Evolutionary conservation across 805 yeast species (phyloP), one percentile per base, ranked within the genome.

Genomic region (Candida lessepsii): DNA sequence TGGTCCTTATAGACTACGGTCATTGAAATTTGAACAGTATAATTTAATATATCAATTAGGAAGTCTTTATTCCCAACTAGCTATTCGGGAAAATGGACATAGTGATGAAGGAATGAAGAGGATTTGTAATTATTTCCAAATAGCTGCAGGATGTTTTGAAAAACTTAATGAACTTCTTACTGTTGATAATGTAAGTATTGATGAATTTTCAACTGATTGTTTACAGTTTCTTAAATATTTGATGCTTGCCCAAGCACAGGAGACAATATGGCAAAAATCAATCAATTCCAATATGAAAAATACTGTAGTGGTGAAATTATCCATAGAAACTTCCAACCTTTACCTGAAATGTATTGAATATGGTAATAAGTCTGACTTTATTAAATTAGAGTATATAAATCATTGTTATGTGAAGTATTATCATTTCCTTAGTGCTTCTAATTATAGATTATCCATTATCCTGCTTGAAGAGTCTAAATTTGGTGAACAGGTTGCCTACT

Each of bases 201-300:
- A 34, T n/a, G 50, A 47, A 17, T 59, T 86, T 11, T 78, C 77
- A 28, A 30, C 42, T 1, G 70, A 70, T 9, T 76, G 86, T 0
- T 51, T 84, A 8, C 60, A 65, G 9, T 66, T 80, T 13, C 61
- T 89, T 39, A 60, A 70, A 26, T 49, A 56, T 9, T 53, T 88
- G 25, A 76, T 77, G 76, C 54, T 85, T 28, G 93, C 95, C 0
- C 96, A 87, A 52, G 93, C 96, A 0, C 96, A 89, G 59, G 96
- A 90, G 54, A 72, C 79, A 9, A 78, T 83, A 37, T 89, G 96
- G 96, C 79, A 75, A 35, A 81, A 81, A 51, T 88, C 96, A 0
- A 39, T 65, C 3, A 57, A 62, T 27, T 57, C 61, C 13, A 63
- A 67, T 9, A 53, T 77, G 51, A 83, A 80, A 50, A 80, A 84